Evolutionary conservation across 2,329 filamentous ascomycete species (phyloP).

Genomic region (Orbilia ellipsospora): DNA sequence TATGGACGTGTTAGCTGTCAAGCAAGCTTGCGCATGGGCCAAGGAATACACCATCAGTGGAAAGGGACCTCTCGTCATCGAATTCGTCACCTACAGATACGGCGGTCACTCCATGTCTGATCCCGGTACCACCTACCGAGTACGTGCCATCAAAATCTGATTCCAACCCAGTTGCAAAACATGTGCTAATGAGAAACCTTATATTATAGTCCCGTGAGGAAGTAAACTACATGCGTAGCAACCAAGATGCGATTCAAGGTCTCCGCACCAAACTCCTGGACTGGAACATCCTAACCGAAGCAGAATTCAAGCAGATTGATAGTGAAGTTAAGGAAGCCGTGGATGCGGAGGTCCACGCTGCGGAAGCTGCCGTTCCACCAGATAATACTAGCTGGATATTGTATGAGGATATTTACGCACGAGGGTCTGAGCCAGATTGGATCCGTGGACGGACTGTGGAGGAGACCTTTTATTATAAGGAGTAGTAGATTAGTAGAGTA

Average conservation of each 20-base stretch:
- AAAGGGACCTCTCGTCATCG: conserved; percentile 93
- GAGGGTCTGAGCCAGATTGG: conserved; percentile 85
- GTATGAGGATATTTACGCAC: conserved; percentile 94
- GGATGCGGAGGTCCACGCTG: conserved; percentile 87
- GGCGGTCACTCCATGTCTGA: conserved; percentile 99
- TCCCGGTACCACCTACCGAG: conserved; percentile 96
- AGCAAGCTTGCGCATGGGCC: conserved; percentile 92
- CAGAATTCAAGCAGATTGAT: conserved; percentile 95
- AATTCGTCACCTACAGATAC: conserved; percentile 99
- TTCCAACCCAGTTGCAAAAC: too few species aligned
- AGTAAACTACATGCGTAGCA: conserved; percentile 99
- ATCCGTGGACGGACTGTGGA: conserved; percentile 87
- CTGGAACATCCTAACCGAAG: conserved; percentile 90
- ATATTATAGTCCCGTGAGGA: conserved; percentile 82
- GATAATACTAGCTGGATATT: conserved; percentile 83
- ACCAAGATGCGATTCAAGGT: conserved; percentile 96
- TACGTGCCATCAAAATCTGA: conserved; percentile 32
- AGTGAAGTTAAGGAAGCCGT: conserved; percentile 89
- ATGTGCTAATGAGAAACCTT: not conserved
- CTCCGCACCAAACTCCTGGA: conserved; percentile 98
- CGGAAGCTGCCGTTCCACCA: conserved; percentile 86
- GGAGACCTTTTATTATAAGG: conserved; percentile 85
- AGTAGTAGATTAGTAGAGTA: conserved; percentile 58
- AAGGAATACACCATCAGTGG: conserved; percentile 85
- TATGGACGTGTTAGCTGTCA: conserved; percentile 98